These are phyloP conservation scores for Simmondsia chinensis DNA, from an alignment of 148 eudicot genomes.

Conservation along the genomic window DNA sequence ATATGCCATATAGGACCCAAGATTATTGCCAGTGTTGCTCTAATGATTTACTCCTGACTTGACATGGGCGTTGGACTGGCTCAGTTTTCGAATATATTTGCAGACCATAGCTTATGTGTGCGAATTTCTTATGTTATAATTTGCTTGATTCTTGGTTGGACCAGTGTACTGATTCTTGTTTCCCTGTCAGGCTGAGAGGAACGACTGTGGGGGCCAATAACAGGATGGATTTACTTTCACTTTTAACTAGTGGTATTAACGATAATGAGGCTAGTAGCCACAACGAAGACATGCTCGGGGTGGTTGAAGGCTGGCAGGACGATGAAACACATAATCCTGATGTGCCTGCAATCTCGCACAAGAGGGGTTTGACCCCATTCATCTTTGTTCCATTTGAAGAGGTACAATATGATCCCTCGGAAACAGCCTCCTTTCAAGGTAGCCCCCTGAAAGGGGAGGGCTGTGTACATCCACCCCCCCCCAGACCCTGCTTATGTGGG, in stretches of 20 bases:
- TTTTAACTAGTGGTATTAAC: conserved; percentile 78
- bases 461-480: too few relatives aligned
- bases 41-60: too few relatives aligned
- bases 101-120: too few relatives aligned
- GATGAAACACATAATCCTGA: conserved; percentile 92
- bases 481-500: too few relatives aligned
- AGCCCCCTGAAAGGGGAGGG: too few relatives aligned
- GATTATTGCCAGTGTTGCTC: too few relatives aligned
- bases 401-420: conserved; percentile 26
- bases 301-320: conserved; percentile 88
- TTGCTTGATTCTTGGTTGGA: too few relatives aligned
- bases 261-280: conserved; percentile 41
- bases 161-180: neutral
- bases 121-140: too few relatives aligned
- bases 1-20: too few relatives aligned
- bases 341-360: conserved; percentile 88
- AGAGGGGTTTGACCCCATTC: conserved; percentile 75
- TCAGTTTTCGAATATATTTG: too few relatives aligned
- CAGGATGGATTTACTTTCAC: conserved; percentile 75
- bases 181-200: conserved; percentile 61
- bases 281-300: conserved; percentile 64
- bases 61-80: too few relatives aligned
- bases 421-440: too few relatives aligned
- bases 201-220: conserved; percentile 83
- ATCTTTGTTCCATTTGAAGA: conserved; percentile 92